Evolutionary conservation across 176 grass and related monocot species (phyloP).

Genomic region (Stipa capillata): DNA sequence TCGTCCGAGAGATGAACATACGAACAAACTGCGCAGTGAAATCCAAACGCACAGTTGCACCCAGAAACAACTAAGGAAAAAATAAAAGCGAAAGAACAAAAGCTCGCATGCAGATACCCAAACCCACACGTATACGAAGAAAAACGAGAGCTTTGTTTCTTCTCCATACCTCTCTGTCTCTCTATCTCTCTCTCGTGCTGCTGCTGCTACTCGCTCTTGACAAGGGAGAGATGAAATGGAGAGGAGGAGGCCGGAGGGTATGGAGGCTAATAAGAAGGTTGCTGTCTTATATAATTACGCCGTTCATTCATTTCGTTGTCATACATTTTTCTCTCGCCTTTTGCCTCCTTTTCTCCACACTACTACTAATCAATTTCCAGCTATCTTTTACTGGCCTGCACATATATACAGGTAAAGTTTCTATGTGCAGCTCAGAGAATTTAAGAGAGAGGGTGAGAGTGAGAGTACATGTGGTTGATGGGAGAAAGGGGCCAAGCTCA

Average conservation of each 20-base stretch:
- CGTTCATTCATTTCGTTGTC: slow-evolving; percentile 66
- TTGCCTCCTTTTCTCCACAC: slow-evolving; percentile 29
- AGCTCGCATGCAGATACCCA: slow-evolving; percentile 32
- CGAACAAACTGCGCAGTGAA: slow-evolving; percentile 58
- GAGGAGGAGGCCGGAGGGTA: slow-evolving; percentile 26
- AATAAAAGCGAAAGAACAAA: slow-evolving; percentile 27
- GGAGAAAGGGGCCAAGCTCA: not conserved
- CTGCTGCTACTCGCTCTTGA: slow-evolving; percentile 18
- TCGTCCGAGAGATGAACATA: slow-evolving; percentile 65
- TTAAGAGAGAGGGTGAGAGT: slow-evolving; percentile 14
- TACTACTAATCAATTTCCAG: no score
- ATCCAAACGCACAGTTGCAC: slow-evolving; percentile 73
- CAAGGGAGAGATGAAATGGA: not conserved
- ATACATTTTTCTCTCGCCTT: slow-evolving; percentile 42
- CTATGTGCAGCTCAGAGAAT: slow-evolving; percentile 9
- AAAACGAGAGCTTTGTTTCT: slow-evolving; percentile 43
- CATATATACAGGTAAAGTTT: no score
- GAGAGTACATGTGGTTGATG: slow-evolving; percentile 17
- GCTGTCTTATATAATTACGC: slow-evolving; percentile 74
- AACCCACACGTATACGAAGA: slow-evolving; percentile 32
- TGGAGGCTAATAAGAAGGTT: slow-evolving; percentile 49
- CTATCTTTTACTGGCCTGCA: no score
- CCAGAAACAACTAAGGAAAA: slow-evolving; percentile 47
- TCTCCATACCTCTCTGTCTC: slow-evolving; percentile 14
- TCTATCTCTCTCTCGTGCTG: slow-evolving; percentile 5